Conservation (phyloP, 2,329 filamentous ascomycete genomes). For the Grosmannia huntii region DNA sequence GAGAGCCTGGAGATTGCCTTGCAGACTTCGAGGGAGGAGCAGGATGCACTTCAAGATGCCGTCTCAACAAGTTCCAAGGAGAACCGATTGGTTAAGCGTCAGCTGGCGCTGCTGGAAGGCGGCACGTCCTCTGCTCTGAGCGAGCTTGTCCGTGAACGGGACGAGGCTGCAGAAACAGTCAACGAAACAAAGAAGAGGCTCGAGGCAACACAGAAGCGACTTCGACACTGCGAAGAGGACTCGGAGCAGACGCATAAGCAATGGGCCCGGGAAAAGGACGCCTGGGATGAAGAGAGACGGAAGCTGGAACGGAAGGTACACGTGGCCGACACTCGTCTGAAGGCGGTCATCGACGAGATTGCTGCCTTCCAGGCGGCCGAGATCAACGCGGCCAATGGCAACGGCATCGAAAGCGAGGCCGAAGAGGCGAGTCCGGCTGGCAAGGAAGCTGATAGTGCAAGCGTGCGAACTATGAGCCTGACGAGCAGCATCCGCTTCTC, state of each 20-base stretch:
- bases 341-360: conserved; percentile 75
- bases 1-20: conserved; percentile 70
- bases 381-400: conserved; percentile 21
- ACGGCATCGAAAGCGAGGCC: conserved; percentile 39
- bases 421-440: conserved; percentile 36
- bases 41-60: conserved; percentile 54
- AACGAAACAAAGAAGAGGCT: conserved; percentile 64
- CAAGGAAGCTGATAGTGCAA: conserved; percentile 58
- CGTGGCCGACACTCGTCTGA: conserved; percentile 77
- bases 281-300: conserved; percentile 74
- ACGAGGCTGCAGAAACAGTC: conserved; percentile 63
- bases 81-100: conserved; percentile 66
- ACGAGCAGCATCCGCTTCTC: conserved; percentile 64
- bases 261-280: conserved; percentile 74
- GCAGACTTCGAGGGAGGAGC: conserved; percentile 58
- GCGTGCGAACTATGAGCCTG: conserved; percentile 62
- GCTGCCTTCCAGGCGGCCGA: conserved; percentile 52
- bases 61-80: conserved; percentile 59
- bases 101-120: conserved; percentile 75
- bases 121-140: conserved; percentile 77
- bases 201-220: conserved; percentile 64
- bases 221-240: conserved; percentile 71
- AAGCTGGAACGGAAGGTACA: conserved; percentile 76
- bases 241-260: conserved; percentile 62
- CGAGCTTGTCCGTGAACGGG: conserved; percentile 72